These are phyloP conservation scores for Pyrus hybrid DNA, from an alignment of 331 rosid genomes.

Conservation along the genomic window DNA sequence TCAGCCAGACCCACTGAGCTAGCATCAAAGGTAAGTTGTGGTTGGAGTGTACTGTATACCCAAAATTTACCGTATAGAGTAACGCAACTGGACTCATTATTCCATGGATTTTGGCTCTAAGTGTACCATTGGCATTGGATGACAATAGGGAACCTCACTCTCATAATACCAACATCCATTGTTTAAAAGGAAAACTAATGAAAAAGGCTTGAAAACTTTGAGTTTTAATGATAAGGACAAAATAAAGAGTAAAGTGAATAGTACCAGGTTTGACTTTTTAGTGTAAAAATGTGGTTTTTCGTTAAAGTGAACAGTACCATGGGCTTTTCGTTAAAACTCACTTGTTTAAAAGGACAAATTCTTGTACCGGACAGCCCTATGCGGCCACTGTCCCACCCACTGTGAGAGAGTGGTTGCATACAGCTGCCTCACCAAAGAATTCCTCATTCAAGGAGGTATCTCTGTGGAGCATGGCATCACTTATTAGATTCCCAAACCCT, in stretches of 20 bases:
- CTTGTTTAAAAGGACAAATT: neutral
- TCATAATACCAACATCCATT: neutral
- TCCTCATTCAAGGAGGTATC: neutral
- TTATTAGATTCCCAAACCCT: neutral
- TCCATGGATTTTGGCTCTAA: neutral
- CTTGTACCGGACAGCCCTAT: neutral
- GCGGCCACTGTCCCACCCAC: neutral
- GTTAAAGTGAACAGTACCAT: too few species aligned
- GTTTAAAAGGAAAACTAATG: too few species aligned
- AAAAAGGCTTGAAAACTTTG: too few species aligned
- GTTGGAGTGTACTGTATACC: neutral
- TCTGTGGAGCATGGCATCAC: neutral
- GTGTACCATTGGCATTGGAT: neutral
- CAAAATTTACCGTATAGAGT: neutral
- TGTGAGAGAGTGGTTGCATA: neutral
- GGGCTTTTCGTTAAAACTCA: too few species aligned
- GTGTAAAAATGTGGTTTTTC: too few species aligned
- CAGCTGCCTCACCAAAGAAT: neutral
- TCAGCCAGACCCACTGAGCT: neutral
- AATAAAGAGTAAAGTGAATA: too few species aligned
- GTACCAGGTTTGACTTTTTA: too few species aligned
- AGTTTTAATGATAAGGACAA: too few species aligned
- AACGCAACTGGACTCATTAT: constrained; percentile 3
- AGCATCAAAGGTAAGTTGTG: neutral
- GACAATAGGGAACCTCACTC: neutral